Conservation (phyloP, 257 asterid species). For the Rehmannia glutinosa region DNA sequence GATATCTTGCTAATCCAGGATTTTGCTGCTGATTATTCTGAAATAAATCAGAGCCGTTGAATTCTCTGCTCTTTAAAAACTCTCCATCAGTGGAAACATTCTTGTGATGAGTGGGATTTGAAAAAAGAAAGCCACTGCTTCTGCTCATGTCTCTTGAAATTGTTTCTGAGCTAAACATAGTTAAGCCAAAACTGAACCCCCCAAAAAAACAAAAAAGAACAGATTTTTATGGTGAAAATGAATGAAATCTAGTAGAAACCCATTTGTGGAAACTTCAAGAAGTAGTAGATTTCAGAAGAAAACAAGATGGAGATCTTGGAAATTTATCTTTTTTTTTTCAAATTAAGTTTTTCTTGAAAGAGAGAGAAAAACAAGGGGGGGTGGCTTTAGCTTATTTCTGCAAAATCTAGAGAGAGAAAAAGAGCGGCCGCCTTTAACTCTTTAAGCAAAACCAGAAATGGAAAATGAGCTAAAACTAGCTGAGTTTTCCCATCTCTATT, state of each 20-base stretch:
- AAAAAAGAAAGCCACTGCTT: conserved; percentile 24
- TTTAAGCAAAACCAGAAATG: neutral
- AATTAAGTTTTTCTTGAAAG: neutral
- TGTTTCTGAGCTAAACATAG: conserved; percentile 24
- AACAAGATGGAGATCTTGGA: no score
- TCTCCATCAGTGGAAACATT: conserved; percentile 37
- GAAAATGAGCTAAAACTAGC: neutral
- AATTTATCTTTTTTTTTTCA: neutral
- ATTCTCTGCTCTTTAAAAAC: conserved; percentile 28
- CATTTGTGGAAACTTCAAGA: conserved; percentile 13
- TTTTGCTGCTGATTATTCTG: conserved; percentile 26
- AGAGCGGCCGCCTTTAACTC: no score
- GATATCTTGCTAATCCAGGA: conserved; percentile 48
- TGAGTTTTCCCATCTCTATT: neutral
- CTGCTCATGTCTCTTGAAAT: no score
- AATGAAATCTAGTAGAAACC: neutral
- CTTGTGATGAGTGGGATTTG: conserved; percentile 27
- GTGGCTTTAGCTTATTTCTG: neutral
- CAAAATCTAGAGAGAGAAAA: neutral
- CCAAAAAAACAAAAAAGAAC: neutral
- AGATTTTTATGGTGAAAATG: neutral
- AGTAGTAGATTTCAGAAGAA: neutral
- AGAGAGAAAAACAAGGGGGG: neutral
- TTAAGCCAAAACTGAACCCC: neutral
- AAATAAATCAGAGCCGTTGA: conserved; percentile 38